Base-by-base conservation (phyloP, 1,139 yeast species). In the Waltiozyma solani region DNA sequence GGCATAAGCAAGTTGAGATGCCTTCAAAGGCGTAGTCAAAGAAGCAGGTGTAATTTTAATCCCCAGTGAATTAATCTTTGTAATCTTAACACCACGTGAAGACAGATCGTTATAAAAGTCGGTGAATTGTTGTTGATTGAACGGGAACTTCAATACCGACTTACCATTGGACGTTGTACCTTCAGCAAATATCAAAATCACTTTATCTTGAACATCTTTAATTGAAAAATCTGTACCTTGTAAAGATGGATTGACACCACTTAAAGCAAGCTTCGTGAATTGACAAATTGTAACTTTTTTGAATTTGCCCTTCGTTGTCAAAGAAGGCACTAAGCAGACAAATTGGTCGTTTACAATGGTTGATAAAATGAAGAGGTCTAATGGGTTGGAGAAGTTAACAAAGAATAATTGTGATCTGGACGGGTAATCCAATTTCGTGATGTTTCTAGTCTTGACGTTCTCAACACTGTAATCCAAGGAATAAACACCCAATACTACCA, bases 151-250 rank as follows among this genome's bases (percentile, higher is more conserved):
- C 40, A 77, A 60, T 0, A 77, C 53, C 0, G 79, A 67, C 47
- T 72, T 73, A 41, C 81, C 81, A 52, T 80, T 81, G 1, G 85
- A 72, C 0, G 85, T 66, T 0, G 87, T 78, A 1, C 87, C 87
- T 52, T 82, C 93, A 18, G 75, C 62, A 37, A 80, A 69, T 35
- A 78, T 51, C 43, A 66, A 73, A 3, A 70, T 64, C n/a, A 66
- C 58, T 35, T 65, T 64, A 13, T 56, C 31, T 7, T 34, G 13
- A 13, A 34, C 29, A 9, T 40, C 30, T 8, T 39, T 11, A 10
- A 22, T 12, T 1, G 19, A 9, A 4, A 34, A 27, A 3, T 18
- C 17, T 2, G 9, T 18, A 20, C 30, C 20, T 10, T 26, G 15
- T 4, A n/a, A 17, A 5, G 15, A 14, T n/a, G 29, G 17, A 13